phyloP scores from a whole-genome alignment of 2,329 filamentous ascomycete species.

The Aspergillus sp. region DNA sequence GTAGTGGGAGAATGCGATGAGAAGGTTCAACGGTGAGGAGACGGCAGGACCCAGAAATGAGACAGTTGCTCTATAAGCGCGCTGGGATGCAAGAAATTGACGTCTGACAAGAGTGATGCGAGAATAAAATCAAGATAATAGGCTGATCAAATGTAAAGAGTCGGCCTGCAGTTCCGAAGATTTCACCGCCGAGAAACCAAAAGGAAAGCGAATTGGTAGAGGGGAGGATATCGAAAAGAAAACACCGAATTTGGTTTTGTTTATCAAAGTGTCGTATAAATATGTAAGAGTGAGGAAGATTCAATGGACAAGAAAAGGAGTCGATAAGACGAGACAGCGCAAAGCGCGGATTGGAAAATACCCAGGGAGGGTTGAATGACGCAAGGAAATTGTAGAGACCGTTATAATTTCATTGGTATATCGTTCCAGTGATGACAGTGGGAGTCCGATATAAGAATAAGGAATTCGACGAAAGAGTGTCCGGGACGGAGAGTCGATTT shows the following conservation, averaged over 20 bases:
- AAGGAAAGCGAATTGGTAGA: constrained; percentile 21
- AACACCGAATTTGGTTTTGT: constrained; percentile 16
- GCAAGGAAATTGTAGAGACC: constrained; percentile 38
- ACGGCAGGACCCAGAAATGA: constrained; percentile 14
- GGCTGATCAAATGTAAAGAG: constrained; percentile 26
- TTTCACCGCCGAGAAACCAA: constrained; percentile 22
- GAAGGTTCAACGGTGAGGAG: constrained; percentile 3
- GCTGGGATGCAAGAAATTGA: constrained; percentile 7
- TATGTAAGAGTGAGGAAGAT: constrained; percentile 24
- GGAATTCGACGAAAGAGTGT: constrained; percentile 22
- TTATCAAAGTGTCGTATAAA: constrained; percentile 30
- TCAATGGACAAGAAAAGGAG: constrained; percentile 24
- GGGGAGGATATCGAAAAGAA: constrained; percentile 19
- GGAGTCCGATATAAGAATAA: constrained; percentile 19
- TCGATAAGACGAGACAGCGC: constrained; percentile 25
- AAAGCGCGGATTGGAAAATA: constrained; percentile 26
- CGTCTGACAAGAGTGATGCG: constrained; percentile 16
- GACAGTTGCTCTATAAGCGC: constrained; percentile 15
- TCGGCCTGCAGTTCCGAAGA: constrained; percentile 24
- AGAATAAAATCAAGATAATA: constrained; percentile 22
- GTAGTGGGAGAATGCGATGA: constrained; percentile 1
- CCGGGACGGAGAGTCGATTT: constrained; percentile 21
- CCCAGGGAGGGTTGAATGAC: constrained; percentile 28
- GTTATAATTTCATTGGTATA: constrained; percentile 44
- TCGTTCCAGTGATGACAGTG: constrained; percentile 30